Conservation (phyloP, 441 rosid species). For the Melastoma candidum region DNA sequence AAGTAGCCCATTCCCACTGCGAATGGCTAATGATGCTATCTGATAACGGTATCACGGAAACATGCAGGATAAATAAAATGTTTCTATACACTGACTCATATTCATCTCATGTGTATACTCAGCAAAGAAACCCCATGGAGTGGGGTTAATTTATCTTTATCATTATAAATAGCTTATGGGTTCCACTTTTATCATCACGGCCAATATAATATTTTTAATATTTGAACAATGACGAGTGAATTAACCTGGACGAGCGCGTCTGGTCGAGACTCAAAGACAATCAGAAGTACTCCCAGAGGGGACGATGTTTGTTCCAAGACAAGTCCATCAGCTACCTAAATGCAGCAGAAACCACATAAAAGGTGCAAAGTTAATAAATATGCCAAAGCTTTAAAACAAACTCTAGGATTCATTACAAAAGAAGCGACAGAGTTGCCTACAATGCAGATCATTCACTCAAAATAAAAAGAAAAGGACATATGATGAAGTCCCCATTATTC, state of each 20-base stretch:
- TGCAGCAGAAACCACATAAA: conserved; percentile 10
- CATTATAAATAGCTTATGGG: no score
- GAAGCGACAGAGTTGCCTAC: no score
- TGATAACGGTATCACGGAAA: conserved; percentile 24
- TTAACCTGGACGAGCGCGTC: conserved; percentile 95
- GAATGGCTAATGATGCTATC: conserved; percentile 94
- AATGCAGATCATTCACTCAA: no score
- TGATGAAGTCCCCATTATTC: no score
- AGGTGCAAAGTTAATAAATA: conserved; percentile 2
- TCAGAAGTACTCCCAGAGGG: conserved; percentile 93
- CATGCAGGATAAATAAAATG: background rate
- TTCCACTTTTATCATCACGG: no score
- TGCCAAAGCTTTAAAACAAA: background rate
- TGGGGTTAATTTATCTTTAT: no score
- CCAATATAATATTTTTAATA: no score
- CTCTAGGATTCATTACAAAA: no score
- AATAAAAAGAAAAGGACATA: no score
- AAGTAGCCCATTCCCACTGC: conserved; percentile 93
- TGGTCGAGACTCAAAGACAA: conserved; percentile 95
- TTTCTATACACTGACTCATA: background rate
- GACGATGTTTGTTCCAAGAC: conserved; percentile 86
- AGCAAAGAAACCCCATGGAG: no score
- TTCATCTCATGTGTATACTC: no score
- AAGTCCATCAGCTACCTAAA: conserved; percentile 89
- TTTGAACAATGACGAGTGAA: background rate